These are phyloP conservation scores for Berkeleyomyces rouxiae DNA, from an alignment of 2,329 filamentous ascomycete species.

Conservation along the genomic window DNA sequence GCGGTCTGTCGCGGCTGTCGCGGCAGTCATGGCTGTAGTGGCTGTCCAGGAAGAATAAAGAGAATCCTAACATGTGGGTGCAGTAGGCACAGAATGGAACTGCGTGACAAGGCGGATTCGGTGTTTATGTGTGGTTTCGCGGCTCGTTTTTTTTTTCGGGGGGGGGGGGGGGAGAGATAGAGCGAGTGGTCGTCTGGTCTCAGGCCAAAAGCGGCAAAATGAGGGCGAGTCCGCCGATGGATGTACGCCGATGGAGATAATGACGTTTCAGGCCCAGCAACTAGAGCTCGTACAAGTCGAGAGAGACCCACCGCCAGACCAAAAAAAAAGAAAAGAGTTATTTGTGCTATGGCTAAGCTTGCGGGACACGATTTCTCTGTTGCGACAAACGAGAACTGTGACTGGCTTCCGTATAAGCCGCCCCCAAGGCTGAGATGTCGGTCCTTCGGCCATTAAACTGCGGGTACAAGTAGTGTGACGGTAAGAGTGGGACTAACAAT, in stretches of 20 bases:
- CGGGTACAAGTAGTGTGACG: background rate
- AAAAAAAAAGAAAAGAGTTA: too few species aligned
- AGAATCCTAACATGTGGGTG: background rate
- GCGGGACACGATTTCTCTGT: too few species aligned
- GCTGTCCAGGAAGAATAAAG: background rate
- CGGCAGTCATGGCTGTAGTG: background rate
- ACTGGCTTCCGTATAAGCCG: background rate
- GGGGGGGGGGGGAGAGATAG: background rate
- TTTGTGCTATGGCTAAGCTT: too few species aligned
- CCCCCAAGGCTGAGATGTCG: background rate
- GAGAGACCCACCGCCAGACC: too few species aligned
- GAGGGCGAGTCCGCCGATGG: background rate
- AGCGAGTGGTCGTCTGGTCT: background rate
- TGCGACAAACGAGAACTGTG: too few species aligned
- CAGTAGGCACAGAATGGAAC: background rate
- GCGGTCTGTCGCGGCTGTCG: constrained; percentile 14
- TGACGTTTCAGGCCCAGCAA: too few species aligned
- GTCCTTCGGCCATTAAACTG: background rate
- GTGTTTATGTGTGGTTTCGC: background rate
- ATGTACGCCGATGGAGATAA: too few species aligned
- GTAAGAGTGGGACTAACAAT: background rate
- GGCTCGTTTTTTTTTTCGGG: too few species aligned
- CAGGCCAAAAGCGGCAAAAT: constrained; percentile 6
- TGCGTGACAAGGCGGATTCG: background rate
- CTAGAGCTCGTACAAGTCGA: too few species aligned